phyloP scores from a whole-genome alignment of 2,329 filamentous ascomycete species.

The Aspergillus cejpii region DNA sequence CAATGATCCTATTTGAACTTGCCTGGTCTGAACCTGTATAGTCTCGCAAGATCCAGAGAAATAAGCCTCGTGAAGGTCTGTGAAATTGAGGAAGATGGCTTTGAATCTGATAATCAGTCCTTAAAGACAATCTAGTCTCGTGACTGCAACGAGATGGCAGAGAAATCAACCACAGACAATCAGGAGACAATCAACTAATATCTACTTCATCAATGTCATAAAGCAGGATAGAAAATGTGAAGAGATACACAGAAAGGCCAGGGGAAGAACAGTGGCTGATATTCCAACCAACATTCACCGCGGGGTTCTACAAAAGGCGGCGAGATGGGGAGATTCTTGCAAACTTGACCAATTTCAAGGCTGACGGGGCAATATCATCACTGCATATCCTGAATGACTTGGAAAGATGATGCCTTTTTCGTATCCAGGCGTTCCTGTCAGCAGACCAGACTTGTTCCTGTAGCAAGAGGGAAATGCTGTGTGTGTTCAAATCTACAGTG shows the following conservation, averaged over 20 bases:
- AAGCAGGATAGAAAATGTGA: not conserved
- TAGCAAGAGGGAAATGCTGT: not conserved
- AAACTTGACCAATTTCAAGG: not conserved
- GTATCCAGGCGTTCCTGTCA: not conserved
- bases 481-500: not conserved
- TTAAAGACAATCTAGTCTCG: no score
- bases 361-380: not conserved
- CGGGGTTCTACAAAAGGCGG: conserved; percentile 4
- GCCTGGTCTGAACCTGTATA: no score
- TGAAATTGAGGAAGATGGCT: no score
- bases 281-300: conserved; percentile 9
- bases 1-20: not conserved
- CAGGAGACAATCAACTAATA: no score
- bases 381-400: not conserved
- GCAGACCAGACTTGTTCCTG: not conserved
- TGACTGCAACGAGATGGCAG: no score
- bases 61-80: no score
- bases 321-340: not conserved
- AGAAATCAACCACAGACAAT: no score
- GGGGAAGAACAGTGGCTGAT: no score
- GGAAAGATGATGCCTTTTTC: no score
- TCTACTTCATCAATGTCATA: not conserved
- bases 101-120: no score
- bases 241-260: no score
- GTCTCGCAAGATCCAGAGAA: no score